These are phyloP conservation scores for Penicillium psychrosexuale DNA, from an alignment of 2,329 filamentous ascomycete genomes.

Conservation along the genomic window DNA sequence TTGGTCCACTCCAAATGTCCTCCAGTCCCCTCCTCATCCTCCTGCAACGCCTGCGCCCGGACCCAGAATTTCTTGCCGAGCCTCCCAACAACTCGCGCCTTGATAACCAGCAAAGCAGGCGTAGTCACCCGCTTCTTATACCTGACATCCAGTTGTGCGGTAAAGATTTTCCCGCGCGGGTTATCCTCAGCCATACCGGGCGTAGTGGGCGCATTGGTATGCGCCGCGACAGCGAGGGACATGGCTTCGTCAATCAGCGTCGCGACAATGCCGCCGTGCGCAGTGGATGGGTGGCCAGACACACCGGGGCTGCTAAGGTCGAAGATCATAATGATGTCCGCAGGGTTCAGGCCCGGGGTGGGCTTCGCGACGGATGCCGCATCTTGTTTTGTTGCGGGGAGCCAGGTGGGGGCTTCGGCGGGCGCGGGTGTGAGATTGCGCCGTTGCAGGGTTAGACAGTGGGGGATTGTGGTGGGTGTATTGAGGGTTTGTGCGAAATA, in stretches of 20 bases:
- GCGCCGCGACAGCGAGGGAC: slow-evolving; percentile 38
- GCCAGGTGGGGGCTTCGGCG: slow-evolving; percentile 23
- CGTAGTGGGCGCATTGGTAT: slow-evolving; percentile 17
- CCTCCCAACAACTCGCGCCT: slow-evolving; percentile 36
- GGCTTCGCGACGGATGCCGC: slow-evolving; percentile 23
- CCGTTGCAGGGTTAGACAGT: slow-evolving; percentile 39
- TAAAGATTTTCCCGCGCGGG: slow-evolving; percentile 36
- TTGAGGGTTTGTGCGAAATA: slow-evolving; percentile 42
- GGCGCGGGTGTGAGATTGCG: slow-evolving; percentile 25
- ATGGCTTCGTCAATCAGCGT: slow-evolving; percentile 46
- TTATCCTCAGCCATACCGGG: slow-evolving; percentile 10
- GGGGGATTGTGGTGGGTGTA: slow-evolving; percentile 41
- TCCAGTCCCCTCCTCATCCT: slow-evolving; percentile 29
- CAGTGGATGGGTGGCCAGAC: slow-evolving; percentile 39
- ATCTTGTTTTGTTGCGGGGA: slow-evolving; percentile 24
- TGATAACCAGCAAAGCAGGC: slow-evolving; percentile 38
- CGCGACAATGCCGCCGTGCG: slow-evolving; percentile 42
- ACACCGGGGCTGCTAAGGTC: slow-evolving; percentile 36
- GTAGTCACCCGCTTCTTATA: slow-evolving; percentile 39
- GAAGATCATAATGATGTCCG: slow-evolving; percentile 40
- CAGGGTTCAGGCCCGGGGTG: slow-evolving; percentile 24
- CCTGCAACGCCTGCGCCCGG: slow-evolving; percentile 39
- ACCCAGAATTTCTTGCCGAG: slow-evolving; percentile 44
- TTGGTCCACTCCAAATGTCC: slow-evolving; percentile 34
- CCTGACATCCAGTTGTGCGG: slow-evolving; percentile 41